Conservation (phyloP, 257 asterid genomes). For the Solanum gandarillasii region DNA sequence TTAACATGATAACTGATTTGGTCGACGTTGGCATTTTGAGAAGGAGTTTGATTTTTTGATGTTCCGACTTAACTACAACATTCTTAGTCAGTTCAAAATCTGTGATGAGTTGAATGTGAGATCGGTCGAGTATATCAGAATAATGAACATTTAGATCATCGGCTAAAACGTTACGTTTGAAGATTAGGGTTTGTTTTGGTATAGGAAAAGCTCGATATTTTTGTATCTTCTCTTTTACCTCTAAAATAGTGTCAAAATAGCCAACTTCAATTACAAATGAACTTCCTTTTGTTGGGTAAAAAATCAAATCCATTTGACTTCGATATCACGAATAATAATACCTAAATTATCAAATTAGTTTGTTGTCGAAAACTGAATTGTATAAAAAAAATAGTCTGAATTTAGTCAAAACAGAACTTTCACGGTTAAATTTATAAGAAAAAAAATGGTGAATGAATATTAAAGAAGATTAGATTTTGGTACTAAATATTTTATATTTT, state of each 20-base stretch:
- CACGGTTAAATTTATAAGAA: not conserved
- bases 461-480: not conserved
- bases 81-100: not conserved
- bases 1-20: not conserved
- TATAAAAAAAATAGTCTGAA: not conserved
- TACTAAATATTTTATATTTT: not conserved
- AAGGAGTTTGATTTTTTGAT: constrained; percentile 16
- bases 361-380: not conserved
- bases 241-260: constrained; percentile 46
- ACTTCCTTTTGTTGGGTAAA: constrained; percentile 28
- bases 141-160: constrained; percentile 44
- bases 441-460: not conserved
- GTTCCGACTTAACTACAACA: not conserved
- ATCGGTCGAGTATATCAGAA: constrained; percentile 39
- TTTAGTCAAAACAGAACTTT: not conserved
- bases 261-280: constrained; percentile 49
- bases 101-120: constrained; percentile 26
- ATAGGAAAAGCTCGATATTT: constrained; percentile 31
- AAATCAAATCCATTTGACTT: constrained; percentile 37
- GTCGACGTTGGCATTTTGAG: constrained; percentile 23
- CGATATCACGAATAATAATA: not conserved
- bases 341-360: not conserved
- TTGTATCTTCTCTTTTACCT: constrained; percentile 53
- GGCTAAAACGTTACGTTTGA: constrained; percentile 34
- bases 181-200: constrained; percentile 37